Conservation (phyloP, 2,329 filamentous ascomycete species). For the Cladosporium austrohemisphaericum region DNA sequence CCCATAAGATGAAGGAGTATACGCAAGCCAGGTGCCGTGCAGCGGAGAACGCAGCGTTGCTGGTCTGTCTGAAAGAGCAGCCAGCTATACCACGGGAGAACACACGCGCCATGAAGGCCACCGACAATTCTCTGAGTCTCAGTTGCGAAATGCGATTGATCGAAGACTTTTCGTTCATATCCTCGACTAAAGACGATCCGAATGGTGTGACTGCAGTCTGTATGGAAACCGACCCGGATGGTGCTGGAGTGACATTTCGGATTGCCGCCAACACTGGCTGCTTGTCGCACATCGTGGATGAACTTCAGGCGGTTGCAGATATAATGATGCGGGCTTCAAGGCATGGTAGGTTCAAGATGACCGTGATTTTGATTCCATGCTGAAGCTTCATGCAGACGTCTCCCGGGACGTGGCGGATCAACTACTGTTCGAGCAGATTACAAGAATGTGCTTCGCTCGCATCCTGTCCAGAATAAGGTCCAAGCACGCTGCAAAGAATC, state of each 20-base stretch:
- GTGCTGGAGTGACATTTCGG: neutral
- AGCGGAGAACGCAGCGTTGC: neutral
- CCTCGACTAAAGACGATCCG: neutral
- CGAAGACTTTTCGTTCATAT: neutral
- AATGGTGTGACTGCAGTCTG: slow-evolving; percentile 2
- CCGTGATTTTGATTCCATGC: neutral
- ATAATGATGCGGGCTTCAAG: slow-evolving; percentile 1
- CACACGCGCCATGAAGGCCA: neutral
- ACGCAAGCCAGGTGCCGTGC: slow-evolving; percentile 4
- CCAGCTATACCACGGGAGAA: neutral
- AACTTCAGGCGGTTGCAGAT: neutral
- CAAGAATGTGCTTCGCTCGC: neutral
- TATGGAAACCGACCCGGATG: neutral
- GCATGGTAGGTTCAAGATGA: neutral
- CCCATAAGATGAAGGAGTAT: slow-evolving; percentile 1
- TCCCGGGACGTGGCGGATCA: neutral
- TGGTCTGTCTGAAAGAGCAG: neutral
- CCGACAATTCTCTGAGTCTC: neutral
- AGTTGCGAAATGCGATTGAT: neutral
- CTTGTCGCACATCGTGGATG: neutral
- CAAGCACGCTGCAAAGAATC: neutral
- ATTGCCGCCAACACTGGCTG: slow-evolving; percentile 1
- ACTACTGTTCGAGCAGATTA: neutral
- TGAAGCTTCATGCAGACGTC: no score
- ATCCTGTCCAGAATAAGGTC: neutral